Evolutionary conservation across 768 basidiomycete species (phyloP), one percentile per base, ranked within the genome.

Genomic region (Galerina sulciceps): DNA sequence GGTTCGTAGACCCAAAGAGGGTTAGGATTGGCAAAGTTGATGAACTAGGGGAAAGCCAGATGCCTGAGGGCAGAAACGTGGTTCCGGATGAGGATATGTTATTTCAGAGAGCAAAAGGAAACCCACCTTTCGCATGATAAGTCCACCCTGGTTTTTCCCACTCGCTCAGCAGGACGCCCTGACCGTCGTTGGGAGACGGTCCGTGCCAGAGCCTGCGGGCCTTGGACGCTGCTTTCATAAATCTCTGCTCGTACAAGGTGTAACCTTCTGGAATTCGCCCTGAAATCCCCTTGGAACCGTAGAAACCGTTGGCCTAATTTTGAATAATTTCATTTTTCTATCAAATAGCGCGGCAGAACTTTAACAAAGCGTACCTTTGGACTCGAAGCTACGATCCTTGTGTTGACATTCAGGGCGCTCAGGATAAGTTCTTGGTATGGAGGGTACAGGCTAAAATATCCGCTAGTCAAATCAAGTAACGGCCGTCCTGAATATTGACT

Each of bases 231-330:
- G 87, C 87, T 22, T 67, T 72, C 85, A 91, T 90, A 69, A 99
- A 99, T 22, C 84, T 80, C 58, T 92, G 85, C 65, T 97, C 94
- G 46, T 94, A 81, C 14, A 92, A 70, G 0, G 95, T 97, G 69
- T 99, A 99, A 0, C 88, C 97, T 71, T 96, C 96, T 5, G 97
- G 97, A 65, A 99, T 95, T 56, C 94, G 85, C 11, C 93, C 89
- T 10, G 96, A 99, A 13, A 98, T 76, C 1, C 97, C 97, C 46
- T 78, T 81, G 2, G 96, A 97, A 2, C 89, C 89, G 70, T 86
- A 94, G 71, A 99, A 99, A 0, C 97, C 97, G 68, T 99, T 99
- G 18, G 97, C 94, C 94, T 98, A 56, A 22, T 15, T 11, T 6
- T 18, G n/a, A 36, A 50, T 46, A 5, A 49, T 15, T 10, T 51